Evolutionary conservation across 768 basidiomycete genomes (phyloP).

Genomic region (Lentinula guzmanii): DNA sequence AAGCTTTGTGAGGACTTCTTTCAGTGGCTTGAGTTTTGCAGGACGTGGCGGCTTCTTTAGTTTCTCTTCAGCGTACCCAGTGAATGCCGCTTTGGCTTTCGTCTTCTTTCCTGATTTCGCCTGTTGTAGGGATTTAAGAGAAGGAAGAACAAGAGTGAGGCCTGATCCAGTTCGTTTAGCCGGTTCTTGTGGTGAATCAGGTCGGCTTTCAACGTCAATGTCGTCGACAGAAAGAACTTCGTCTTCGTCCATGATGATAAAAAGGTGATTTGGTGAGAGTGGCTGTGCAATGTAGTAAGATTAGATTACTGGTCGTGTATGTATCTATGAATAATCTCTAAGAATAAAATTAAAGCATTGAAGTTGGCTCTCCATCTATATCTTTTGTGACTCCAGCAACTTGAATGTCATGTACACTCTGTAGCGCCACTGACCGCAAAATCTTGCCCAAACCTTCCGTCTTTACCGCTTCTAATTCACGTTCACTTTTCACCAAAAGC

Average conservation of each 20-base stretch:
- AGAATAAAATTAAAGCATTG: not conserved
- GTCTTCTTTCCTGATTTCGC: constrained; percentile 20
- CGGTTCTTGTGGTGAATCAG: not conserved
- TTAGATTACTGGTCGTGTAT: not conserved
- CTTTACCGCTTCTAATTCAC: constrained; percentile 66
- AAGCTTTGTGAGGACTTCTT: constrained; percentile 64
- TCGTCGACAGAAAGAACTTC: constrained; percentile 7
- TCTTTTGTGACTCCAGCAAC: constrained; percentile 42
- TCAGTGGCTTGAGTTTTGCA: constrained; percentile 72
- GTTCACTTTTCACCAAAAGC: constrained; percentile 80
- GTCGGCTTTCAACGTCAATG: constrained; percentile 3
- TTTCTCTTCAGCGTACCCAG: constrained; percentile 22
- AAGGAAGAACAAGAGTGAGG: constrained; percentile 4
- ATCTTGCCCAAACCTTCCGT: constrained; percentile 58
- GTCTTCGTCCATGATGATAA: constrained; percentile 4
- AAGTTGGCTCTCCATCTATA: constrained; percentile 14
- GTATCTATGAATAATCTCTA: constrained; percentile 1
- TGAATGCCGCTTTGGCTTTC: constrained; percentile 24
- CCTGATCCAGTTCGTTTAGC: not conserved
- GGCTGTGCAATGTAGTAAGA: not conserved
- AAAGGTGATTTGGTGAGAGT: not conserved
- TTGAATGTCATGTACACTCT: constrained; percentile 65
- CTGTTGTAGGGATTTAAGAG: constrained; percentile 7
- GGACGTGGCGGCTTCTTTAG: constrained; percentile 48
- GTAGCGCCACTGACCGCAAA: constrained; percentile 55